Conservation (phyloP, 2,329 filamentous ascomycete species). For the Exophiala dermatitidis region DNA sequence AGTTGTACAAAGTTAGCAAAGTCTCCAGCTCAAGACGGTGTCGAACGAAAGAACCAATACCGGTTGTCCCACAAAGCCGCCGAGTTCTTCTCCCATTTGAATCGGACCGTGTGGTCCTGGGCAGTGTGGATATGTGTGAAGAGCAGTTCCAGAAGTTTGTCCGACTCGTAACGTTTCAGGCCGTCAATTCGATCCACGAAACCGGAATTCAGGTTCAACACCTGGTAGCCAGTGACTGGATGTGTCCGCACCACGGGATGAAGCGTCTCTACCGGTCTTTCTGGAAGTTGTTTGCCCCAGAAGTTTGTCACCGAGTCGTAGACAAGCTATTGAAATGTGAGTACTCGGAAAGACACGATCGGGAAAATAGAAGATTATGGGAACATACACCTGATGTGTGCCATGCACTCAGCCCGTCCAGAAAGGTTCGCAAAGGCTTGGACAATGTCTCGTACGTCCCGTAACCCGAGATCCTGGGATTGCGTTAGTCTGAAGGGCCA, state of each 20-base stretch:
- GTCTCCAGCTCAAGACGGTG: too few species aligned
- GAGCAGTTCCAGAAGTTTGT: constrained; percentile 24
- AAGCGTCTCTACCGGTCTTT: constrained; percentile 14
- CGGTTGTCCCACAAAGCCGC: constrained; percentile 48
- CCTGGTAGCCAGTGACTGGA: constrained; percentile 26
- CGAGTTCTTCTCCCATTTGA: constrained; percentile 46
- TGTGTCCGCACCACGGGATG: constrained; percentile 28
- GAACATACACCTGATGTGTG: constrained; percentile 30
- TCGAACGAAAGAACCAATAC: background rate
- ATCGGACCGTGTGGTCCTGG: constrained; percentile 45
- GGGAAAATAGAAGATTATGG: background rate
- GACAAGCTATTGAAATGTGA: background rate
- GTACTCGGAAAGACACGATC: background rate
- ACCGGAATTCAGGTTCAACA: constrained; percentile 23
- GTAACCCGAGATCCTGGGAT: constrained; percentile 27
- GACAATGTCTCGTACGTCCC: constrained; percentile 26
- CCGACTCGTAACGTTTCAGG: constrained; percentile 43
- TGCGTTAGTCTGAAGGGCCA: too few species aligned
- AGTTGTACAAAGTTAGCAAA: too few species aligned
- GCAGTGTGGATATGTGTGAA: constrained; percentile 42
- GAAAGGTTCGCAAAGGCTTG: constrained; percentile 17
- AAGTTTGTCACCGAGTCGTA: constrained; percentile 37
- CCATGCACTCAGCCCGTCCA: constrained; percentile 25
- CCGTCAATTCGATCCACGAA: constrained; percentile 46
- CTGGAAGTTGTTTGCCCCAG: constrained; percentile 23